Evolutionary conservation across 805 yeast genomes (phyloP).

Genomic region (Saccharomycopsis amapae): DNA sequence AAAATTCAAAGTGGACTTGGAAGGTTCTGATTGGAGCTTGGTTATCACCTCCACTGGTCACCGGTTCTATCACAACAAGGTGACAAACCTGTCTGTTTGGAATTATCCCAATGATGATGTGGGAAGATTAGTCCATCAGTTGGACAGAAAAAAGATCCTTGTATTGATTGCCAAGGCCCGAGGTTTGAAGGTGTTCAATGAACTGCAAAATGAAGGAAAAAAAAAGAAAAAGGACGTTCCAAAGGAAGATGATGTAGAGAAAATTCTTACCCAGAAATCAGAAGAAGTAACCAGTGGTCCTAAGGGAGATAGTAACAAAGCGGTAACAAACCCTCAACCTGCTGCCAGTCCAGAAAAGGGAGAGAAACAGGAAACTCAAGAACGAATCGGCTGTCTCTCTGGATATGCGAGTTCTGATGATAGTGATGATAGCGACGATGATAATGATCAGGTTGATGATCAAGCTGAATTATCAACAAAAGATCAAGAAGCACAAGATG

Average conservation of each 20-base stretch:
- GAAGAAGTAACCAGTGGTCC: too few relatives aligned
- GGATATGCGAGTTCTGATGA: conserved; percentile 2
- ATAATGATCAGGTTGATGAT: background rate
- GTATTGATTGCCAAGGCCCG: conserved; percentile 33
- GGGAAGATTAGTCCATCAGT: conserved; percentile 15
- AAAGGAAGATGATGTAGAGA: background rate
- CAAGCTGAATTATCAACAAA: background rate
- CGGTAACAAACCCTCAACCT: too few relatives aligned
- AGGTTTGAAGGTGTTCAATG: conserved; percentile 26
- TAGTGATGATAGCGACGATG: conserved; percentile 2
- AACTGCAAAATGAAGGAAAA: conserved; percentile 5
- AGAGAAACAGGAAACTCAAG: background rate
- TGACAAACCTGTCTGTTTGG: conserved; percentile 31
- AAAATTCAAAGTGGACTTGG: conserved; percentile 10
- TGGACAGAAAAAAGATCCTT: conserved; percentile 26
- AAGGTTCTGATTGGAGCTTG: conserved; percentile 32
- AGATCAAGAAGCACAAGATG: conserved; percentile 2
- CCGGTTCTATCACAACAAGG: conserved; percentile 34
- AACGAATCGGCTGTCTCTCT: background rate
- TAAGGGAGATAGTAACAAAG: too few relatives aligned
- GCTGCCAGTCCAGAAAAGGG: background rate
- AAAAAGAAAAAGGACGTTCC: conserved; percentile 19
- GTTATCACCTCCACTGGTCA: conserved; percentile 36
- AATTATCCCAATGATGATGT: conserved; percentile 23
- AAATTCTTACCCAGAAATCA: too few relatives aligned